phyloP scores from a whole-genome alignment of 2,329 filamentous ascomycete genomes.

The Colletotrichum cordylinicola region DNA sequence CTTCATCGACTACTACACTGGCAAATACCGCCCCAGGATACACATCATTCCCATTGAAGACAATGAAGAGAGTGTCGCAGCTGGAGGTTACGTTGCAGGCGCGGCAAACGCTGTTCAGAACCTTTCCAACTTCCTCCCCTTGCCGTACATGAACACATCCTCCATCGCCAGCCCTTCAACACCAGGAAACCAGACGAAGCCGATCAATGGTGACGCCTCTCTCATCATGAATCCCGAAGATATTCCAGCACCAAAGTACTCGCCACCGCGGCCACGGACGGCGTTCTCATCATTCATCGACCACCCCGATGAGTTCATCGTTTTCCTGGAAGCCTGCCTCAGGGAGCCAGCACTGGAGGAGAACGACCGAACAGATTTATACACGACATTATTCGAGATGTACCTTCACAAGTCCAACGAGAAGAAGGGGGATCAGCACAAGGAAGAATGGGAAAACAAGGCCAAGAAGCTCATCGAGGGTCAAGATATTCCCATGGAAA shows the following conservation, averaged over 20 bases:
- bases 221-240: slow-evolving; percentile 56
- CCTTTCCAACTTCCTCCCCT: slow-evolving; percentile 79
- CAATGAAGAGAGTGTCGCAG: slow-evolving; percentile 40
- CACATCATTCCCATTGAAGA: slow-evolving; percentile 48
- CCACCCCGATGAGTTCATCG: slow-evolving; percentile 88
- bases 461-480: slow-evolving; percentile 88
- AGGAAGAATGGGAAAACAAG: slow-evolving; percentile 86
- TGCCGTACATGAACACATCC: slow-evolving; percentile 82
- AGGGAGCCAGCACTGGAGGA: slow-evolving; percentile 73
- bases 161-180: slow-evolving; percentile 59
- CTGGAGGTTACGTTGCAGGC: slow-evolving; percentile 53
- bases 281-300: slow-evolving; percentile 98
- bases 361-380: slow-evolving; percentile 82
- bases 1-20: slow-evolving; percentile 95
- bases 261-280: slow-evolving; percentile 80
- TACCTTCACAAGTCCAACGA: slow-evolving; percentile 88
- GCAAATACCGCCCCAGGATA: slow-evolving; percentile 77
- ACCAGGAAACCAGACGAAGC: slow-evolving; percentile 54
- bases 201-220: slow-evolving; percentile 50
- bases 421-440: slow-evolving; percentile 69
- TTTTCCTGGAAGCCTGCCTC: slow-evolving; percentile 89
- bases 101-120: slow-evolving; percentile 85
- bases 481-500: slow-evolving; percentile 84
- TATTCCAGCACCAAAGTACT: slow-evolving; percentile 65
- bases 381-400: slow-evolving; percentile 97